Evolutionary conservation across 805 yeast genomes (phyloP).

Genomic region (Zygosaccharomyces lentus): DNA sequence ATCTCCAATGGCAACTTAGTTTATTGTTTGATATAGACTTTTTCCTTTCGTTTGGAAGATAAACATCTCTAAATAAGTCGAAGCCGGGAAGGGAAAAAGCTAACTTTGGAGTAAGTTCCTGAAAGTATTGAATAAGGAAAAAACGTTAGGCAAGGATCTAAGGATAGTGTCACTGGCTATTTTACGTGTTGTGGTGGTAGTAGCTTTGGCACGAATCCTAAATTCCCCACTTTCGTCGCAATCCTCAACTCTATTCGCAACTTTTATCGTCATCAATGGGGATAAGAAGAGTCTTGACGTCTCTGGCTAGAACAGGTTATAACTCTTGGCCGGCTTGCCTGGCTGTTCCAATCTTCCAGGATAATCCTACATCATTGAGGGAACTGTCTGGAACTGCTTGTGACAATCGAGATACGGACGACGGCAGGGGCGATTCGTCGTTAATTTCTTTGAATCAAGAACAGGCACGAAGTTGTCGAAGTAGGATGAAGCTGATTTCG

Average conservation of each 20-base stretch:
- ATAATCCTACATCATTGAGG: background rate
- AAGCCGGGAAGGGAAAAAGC: background rate
- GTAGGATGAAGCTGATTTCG: constrained; percentile 6
- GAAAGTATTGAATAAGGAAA: background rate
- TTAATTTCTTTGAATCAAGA: constrained; percentile 2
- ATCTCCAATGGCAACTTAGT: no score
- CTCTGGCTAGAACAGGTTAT: constrained; percentile 2
- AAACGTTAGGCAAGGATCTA: background rate
- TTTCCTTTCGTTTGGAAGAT: background rate
- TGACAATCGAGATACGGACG: background rate
- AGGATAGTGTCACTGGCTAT: background rate
- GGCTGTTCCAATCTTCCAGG: background rate
- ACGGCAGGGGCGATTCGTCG: background rate
- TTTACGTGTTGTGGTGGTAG: background rate
- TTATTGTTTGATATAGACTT: background rate
- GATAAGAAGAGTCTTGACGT: constrained; percentile 6
- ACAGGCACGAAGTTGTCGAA: constrained; percentile 3
- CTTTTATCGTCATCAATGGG: constrained; percentile 8
- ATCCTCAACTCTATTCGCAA: background rate
- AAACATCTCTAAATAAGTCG: background rate
- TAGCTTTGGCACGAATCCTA: background rate
- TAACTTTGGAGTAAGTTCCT: background rate
- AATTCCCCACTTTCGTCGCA: background rate
- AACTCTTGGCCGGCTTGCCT: background rate
- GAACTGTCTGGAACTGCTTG: background rate